A percentile compares a stretch with the other conserved stretches of the same genome.
Evolutionary conservation across 2,329 filamentous ascomycete species (phyloP).

Genomic region (Sporothrix pseudoabietina): DNA sequence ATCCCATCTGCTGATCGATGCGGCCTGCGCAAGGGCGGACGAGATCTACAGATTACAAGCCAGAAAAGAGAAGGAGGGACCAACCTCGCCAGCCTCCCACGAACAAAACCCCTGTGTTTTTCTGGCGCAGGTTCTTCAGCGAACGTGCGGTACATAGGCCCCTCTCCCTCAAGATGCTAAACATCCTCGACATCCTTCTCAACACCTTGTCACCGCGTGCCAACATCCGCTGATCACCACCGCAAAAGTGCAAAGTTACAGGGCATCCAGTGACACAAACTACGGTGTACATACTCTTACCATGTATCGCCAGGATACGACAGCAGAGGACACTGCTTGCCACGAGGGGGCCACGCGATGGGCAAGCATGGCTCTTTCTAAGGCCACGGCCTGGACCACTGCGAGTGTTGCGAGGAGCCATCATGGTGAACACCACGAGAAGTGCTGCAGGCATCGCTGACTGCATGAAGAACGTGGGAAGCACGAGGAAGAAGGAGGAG

Average conservation of each 20-base stretch:
- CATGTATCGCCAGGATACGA: background rate
- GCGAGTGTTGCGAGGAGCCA: background rate
- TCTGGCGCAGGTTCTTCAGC: background rate
- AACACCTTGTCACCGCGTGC: background rate
- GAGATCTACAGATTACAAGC: constrained; percentile 15
- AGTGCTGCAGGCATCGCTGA: background rate
- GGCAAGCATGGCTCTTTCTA: background rate
- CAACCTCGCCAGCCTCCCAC: background rate
- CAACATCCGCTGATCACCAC: background rate
- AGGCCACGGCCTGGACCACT: background rate
- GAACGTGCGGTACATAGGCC: too few relatives aligned
- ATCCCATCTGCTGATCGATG: background rate
- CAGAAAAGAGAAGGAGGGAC: background rate
- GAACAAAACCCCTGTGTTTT: background rate
- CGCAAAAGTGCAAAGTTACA: background rate
- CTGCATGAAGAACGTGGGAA: background rate
- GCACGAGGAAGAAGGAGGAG: background rate
- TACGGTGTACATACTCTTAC: background rate
- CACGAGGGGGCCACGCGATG: constrained; percentile 13
- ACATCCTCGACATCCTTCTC: background rate
- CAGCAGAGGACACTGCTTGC: background rate
- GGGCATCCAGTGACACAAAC: constrained; percentile 11
- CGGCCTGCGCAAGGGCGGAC: background rate
- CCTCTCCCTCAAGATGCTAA: background rate
- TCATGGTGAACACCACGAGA: background rate